phyloP scores from a whole-genome alignment of 257 asterid species.

The Nicotiana obtusifolia region DNA sequence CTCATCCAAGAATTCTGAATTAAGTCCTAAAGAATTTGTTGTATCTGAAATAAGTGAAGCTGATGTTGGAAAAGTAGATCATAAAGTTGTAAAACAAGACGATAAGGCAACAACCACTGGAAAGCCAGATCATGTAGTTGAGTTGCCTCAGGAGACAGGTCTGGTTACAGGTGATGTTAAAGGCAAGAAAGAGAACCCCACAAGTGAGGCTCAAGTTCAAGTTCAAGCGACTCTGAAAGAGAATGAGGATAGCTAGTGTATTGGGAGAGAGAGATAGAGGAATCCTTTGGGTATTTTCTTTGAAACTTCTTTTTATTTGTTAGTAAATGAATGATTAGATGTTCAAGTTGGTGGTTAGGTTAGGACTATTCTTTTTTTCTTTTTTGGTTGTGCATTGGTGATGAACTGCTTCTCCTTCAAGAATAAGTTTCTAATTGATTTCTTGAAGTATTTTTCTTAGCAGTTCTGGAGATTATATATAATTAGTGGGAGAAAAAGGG shows the following conservation, averaged over 20 bases:
- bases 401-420: constrained; percentile 10
- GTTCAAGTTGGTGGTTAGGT: not conserved
- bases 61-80: not conserved
- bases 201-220: constrained; percentile 22
- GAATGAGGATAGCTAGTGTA: constrained; percentile 7
- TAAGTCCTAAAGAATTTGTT: not conserved
- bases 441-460: constrained; percentile 11
- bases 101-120: not conserved
- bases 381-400: not conserved
- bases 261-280: not conserved
- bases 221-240: constrained; percentile 15
- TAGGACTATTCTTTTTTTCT: not conserved
- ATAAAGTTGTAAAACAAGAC: constrained; percentile 4
- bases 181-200: constrained; percentile 17
- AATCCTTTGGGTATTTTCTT: not conserved
- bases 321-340: not conserved
- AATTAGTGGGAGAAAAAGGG: not conserved
- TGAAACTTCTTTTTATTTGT: not conserved
- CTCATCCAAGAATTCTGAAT: not conserved
- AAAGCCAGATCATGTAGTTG: constrained; percentile 9
- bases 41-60: not conserved
- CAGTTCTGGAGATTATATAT: not conserved
- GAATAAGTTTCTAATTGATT: constrained; percentile 11
- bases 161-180: constrained; percentile 14
- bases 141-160: constrained; percentile 5